Evolutionary conservation across 306 rosid genomes (phyloP), one percentile per base, ranked within the genome.

Genomic region (Abrus pulchellus): DNA sequence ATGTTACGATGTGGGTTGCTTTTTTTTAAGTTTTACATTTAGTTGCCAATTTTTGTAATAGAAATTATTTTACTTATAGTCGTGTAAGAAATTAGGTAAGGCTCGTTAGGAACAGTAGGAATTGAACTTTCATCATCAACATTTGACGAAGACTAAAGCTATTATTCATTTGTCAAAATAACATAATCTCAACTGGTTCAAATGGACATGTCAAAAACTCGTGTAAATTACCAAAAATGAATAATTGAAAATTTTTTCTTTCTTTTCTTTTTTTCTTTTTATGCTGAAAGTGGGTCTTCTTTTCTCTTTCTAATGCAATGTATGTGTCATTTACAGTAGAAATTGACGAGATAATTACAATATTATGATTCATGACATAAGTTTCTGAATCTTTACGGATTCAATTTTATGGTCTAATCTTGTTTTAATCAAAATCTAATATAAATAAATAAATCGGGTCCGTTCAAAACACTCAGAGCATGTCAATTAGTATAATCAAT

Each of bases 271-370:
- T 20, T 20, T 20, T 20, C 20, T 20, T 20, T 20, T 20, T 20
- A 20, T 20, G 20, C 20, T 20, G 20, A 20, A 20, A 20, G 20
- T 20, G 20, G 20, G 20, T 20, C 20, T 20, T 20, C 9, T 9
- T 30, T 33, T 74, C 55, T 28, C 55, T 41, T 57, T 55, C 40
- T 74, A 28, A 41, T 74, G 41, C 66, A 41, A 10, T 20, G n/a
- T 6, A 72, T 54, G 32, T 32, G 62, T 52, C 33, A 50, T 52
- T 36, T 20, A 20, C 20, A 20, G 20, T 3, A 33, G 48, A 30
- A 38, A 34, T 49, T 9, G 36, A 72, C 74, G 48, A 34, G 34
- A 63, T 14, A 33, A 52, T 50, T 63, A 30, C 9, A 34, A 72
- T 32, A 9, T 72, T 72, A 34, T 7, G 76, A 32, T 70, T 6